Evolutionary conservation across 169 alveolate species (phyloP), one percentile per base, ranked within the genome.

Genomic region (Cryptosporidium canis): DNA sequence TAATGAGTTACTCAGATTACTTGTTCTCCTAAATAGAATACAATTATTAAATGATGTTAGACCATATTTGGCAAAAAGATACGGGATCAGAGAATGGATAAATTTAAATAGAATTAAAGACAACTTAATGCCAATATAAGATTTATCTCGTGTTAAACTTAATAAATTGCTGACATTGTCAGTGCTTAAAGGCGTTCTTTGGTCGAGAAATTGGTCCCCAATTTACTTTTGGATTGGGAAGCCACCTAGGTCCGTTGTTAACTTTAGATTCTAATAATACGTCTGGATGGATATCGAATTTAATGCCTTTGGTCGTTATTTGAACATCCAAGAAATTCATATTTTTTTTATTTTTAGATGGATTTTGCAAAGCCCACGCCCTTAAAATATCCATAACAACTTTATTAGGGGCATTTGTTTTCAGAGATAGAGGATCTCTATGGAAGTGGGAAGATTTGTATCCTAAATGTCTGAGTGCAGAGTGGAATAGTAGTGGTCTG

Each of bases 381-480:
- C 95, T 90, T 29, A 95, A 68, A n/a, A 96, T 94, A 77, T 96
- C 98, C 97, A 95, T 94, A 82, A 96, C 95, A 31, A 94, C 95
- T 35, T 92, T 63, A 68, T 93, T 83, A 39, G 97, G 96, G 9
- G 97, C 97, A 77, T 95, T 91, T 16, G 98, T 96, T 90, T 96
- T 96, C 51, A 95, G 91, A 51, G 96, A 94, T 72, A 93, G 94
- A 43, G 97, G 97, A 24, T 95, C 96, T 64, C 96, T 92, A 83
- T 96, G 98, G 70, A 96, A 95, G 85, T 96, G 96, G 11, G 97
- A 94, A 27, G 96, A 92, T 70, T 92, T 90, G 85, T 94, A 94
- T 67, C 97, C 97, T 77, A 95, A 85, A 70, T 94, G 90, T 45
- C 92, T 83, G 7, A 93, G 48, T 2, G 96, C 97, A 0, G 95